Base-by-base conservation (phyloP, 2,329 filamentous ascomycete genomes). In the Clarireedia monteithiana region DNA sequence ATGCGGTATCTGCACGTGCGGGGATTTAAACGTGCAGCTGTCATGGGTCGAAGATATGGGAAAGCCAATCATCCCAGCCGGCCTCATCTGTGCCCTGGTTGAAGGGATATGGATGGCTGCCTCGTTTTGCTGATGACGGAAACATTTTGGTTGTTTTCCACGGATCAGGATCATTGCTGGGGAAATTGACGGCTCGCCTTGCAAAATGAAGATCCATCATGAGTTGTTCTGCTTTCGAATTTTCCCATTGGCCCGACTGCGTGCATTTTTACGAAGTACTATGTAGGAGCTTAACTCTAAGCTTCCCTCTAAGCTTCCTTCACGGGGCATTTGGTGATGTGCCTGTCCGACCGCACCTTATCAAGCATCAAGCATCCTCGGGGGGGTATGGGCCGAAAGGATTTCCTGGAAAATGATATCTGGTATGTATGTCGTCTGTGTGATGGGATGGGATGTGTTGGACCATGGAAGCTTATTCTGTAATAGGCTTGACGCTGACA, bases 1-100 rank as follows among this genome's bases (percentile, higher is more conserved):
- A 59, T 61, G 59, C 57, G 47, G 57, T 39, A 56, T 20, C 56
- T 64, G 60, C 61, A 60, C 39, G 50, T 60, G 56, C 60, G 55
- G 59, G 60, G 60, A 60, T 63, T 55, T 46, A 27, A 50, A 34
- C 55, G 55, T 58, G 58, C 55, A 46, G 50, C 51, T 49, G 30
- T 50, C 57, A 54, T 59, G 50, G 55, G 56, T 53, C 51, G 47
- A 44, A 50, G 53, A 12, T 27, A 45, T 36, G 12, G 26, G 53
- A 58, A 57, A 51, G 39, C 62, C 62, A 63, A 64, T 63, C 46
- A 58, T 38, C n/a, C 45, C 24, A 50, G 48, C 23, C 26, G 14
- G 38, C 38, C 47, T 50, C 48, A 46, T 45, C 24, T 44, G 42
- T 46, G 14, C 45, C 34, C 39, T 59, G 57, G 57, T 56, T 58